Conservation (phyloP, 129 eudicot species). For the Centaurea solstitialis region DNA sequence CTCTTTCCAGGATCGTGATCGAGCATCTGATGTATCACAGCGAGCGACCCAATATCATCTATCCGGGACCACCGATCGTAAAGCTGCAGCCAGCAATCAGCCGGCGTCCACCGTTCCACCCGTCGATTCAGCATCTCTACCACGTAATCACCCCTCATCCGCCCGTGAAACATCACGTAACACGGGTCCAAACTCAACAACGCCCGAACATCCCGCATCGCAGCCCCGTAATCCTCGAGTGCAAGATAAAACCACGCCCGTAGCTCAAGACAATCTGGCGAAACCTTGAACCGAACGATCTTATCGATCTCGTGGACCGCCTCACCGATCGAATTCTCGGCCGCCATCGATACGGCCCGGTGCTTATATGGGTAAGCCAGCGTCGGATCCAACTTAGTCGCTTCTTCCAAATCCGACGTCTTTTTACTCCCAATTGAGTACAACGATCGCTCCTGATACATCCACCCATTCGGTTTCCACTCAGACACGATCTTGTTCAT, state of each 20-base stretch:
- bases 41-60: slow-evolving; percentile 80
- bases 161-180: slow-evolving; percentile 68
- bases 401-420: slow-evolving; percentile 50
- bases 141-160: slow-evolving; percentile 55
- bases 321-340: slow-evolving; percentile 40
- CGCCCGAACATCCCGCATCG: slow-evolving; percentile 64
- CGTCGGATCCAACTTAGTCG: slow-evolving; percentile 64
- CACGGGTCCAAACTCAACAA: slow-evolving; percentile 61
- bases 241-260: slow-evolving; percentile 72
- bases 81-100: slow-evolving; percentile 80
- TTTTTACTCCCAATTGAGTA: slow-evolving; percentile 64
- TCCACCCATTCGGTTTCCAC: slow-evolving; percentile 57
- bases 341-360: slow-evolving; percentile 54
- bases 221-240: slow-evolving; percentile 57
- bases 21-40: slow-evolving; percentile 74
- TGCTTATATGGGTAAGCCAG: slow-evolving; percentile 67
- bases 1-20: slow-evolving; percentile 65
- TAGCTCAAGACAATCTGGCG: slow-evolving; percentile 67
- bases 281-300: slow-evolving; percentile 56
- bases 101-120: slow-evolving; percentile 61
- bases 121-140: slow-evolving; percentile 52
- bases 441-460: slow-evolving; percentile 68
- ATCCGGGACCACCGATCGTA: slow-evolving; percentile 81
- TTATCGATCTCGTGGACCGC: slow-evolving; percentile 61
- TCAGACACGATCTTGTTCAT: slow-evolving; percentile 44